Conservation (phyloP, 306 rosid species). For the Fragaria ananassa region DNA sequence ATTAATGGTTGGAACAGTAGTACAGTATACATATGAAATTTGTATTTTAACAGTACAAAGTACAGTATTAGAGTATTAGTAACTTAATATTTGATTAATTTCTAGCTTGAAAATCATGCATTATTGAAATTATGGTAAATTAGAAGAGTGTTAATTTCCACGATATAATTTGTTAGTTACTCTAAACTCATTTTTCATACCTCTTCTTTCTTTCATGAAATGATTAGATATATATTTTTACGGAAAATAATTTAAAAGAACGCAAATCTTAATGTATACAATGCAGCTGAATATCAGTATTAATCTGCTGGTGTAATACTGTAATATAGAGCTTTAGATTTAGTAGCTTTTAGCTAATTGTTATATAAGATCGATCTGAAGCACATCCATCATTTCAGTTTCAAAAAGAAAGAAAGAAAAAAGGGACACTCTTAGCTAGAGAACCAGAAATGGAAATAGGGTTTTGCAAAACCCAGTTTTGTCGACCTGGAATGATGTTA, state of each 20-base stretch:
- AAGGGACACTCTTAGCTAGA: neutral
- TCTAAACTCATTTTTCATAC: neutral
- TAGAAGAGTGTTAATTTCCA: neutral
- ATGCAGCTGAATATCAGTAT: neutral
- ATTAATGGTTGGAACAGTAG: no score
- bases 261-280: neutral
- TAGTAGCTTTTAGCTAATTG: neutral
- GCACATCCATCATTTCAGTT: neutral
- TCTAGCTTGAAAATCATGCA: no score
- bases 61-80: no score
- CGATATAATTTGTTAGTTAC: no score
- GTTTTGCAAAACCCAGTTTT: neutral
- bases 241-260: neutral
- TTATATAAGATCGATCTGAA: neutral
- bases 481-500: neutral
- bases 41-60: no score
- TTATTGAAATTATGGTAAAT: no score
- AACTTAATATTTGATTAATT: no score
- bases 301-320: neutral
- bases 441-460: neutral
- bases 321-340: neutral
- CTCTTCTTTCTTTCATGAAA: neutral
- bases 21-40: no score
- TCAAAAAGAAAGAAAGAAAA: neutral
- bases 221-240: no score